Percentiles rank a stretch among this genome's conserved stretches.
Conservation (phyloP, 441 rosid species). For the Bruguiera hainesii region DNA sequence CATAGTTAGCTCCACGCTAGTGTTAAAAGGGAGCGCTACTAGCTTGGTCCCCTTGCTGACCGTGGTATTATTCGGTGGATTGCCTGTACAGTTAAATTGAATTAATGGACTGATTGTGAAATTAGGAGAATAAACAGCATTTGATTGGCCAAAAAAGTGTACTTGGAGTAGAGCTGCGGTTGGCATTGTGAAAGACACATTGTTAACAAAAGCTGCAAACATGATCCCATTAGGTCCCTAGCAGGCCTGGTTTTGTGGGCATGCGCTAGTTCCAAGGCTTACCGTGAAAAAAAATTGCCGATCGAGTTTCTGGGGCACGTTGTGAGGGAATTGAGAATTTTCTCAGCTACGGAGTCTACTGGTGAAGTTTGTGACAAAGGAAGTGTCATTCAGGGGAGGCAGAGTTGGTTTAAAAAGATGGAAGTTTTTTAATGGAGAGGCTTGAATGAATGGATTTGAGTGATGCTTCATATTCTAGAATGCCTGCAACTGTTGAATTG, state of each 20-base stretch:
- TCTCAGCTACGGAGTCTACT: slow-evolving; percentile 53
- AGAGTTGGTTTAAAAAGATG: slow-evolving; percentile 45
- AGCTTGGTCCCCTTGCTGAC: slow-evolving; percentile 45
- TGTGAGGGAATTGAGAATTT: slow-evolving; percentile 52
- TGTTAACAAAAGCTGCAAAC: slow-evolving; percentile 36
- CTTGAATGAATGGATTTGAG: slow-evolving; percentile 18
- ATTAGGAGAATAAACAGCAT: slow-evolving; percentile 27
- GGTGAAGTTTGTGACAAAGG: slow-evolving; percentile 45
- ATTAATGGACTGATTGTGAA: slow-evolving; percentile 28
- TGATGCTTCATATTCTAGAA: slow-evolving; percentile 49
- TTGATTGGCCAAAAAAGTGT: slow-evolving; percentile 38
- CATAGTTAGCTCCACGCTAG: slow-evolving; percentile 48
- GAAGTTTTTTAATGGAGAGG: slow-evolving; percentile 31
- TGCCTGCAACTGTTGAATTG: slow-evolving; percentile 67
- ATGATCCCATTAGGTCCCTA: slow-evolving; percentile 52
- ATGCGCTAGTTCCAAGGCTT: slow-evolving; percentile 63
- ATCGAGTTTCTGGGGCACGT: slow-evolving; percentile 57
- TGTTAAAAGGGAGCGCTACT: slow-evolving; percentile 51
- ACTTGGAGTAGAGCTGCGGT: slow-evolving; percentile 65
- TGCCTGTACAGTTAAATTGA: slow-evolving; percentile 35
- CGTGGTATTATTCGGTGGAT: slow-evolving; percentile 37
- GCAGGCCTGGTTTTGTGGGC: slow-evolving; percentile 69
- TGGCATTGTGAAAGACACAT: slow-evolving; percentile 62
- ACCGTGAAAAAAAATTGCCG: slow-evolving; percentile 57
- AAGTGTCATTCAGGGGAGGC: slow-evolving; percentile 61